phyloP scores from a whole-genome alignment of 2,329 filamentous ascomycete species.

The Grosmannia serpens region DNA sequence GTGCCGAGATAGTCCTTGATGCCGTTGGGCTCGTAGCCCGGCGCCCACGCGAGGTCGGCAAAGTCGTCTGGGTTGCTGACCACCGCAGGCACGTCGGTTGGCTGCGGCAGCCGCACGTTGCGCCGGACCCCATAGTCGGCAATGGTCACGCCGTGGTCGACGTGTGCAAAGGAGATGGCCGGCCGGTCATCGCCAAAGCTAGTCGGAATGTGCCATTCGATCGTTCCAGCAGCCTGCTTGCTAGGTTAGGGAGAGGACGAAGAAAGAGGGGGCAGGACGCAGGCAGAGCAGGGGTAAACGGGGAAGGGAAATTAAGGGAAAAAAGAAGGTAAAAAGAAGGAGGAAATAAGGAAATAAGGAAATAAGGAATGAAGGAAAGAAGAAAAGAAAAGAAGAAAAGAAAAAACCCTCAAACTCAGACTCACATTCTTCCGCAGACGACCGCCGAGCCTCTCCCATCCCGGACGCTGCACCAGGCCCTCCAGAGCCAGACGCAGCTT shows the following conservation, averaged over 20 bases:
- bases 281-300: neutral
- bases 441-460: neutral
- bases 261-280: neutral
- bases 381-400: neutral
- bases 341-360: neutral
- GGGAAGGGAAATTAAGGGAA: conserved; percentile 1
- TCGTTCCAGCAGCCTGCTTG: neutral
- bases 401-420: neutral
- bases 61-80: neutral
- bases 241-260: neutral
- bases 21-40: neutral
- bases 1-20: neutral
- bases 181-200: neutral
- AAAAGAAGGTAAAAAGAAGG: conserved; percentile 3
- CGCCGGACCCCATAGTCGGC: neutral
- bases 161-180: neutral
- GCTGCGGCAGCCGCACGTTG: neutral
- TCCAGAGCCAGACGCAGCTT: neutral
- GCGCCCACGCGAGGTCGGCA: neutral
- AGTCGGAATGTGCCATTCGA: neutral
- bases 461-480: neutral
- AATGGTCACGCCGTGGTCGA: neutral
- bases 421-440: neutral
- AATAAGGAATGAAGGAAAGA: neutral
- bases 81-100: neutral